These are phyloP conservation scores for Lactifluus pinguis DNA, from an alignment of 768 basidiomycete genomes.

Conservation along the genomic window DNA sequence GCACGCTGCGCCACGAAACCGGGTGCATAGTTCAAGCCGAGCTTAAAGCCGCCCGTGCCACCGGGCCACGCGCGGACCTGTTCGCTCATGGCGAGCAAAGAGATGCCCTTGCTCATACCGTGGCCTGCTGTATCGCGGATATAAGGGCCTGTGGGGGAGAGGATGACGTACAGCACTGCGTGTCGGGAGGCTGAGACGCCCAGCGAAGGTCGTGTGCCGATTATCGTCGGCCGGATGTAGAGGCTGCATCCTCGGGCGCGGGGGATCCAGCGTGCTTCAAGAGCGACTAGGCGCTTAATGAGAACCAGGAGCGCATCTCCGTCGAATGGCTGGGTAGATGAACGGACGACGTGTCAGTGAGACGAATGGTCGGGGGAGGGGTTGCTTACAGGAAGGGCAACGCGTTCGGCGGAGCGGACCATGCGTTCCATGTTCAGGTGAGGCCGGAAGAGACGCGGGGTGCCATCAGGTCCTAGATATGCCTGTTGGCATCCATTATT, in stretches of 20 bases:
- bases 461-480: conserved; percentile 62
- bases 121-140: conserved; percentile 24
- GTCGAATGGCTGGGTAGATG: conserved; percentile 31
- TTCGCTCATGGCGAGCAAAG: conserved; percentile 36
- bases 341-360: not conserved
- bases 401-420: conserved; percentile 53
- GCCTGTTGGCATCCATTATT: conserved; percentile 34
- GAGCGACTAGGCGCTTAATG: conserved; percentile 54
- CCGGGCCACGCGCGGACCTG: conserved; percentile 43
- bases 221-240: conserved; percentile 80
- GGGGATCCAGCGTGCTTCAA: conserved; percentile 84
- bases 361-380: not conserved
- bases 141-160: conserved; percentile 52
- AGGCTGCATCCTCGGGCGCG: conserved; percentile 62
- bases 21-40: conserved; percentile 31
- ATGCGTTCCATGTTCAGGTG: conserved; percentile 81
- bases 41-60: conserved; percentile 43
- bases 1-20: conserved; percentile 30
- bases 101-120: conserved; percentile 21
- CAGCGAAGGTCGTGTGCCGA: conserved; percentile 39
- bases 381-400: conserved; percentile 23
- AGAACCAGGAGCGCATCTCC: conserved; percentile 39
- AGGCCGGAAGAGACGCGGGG: conserved; percentile 72
- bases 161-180: conserved; percentile 80
- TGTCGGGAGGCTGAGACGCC: conserved; percentile 70